A percentile compares a stretch with the other conserved stretches of the same genome.
These are phyloP conservation scores for Candida broadrunensis DNA, from an alignment of 805 yeast species.

Conservation along the genomic window DNA sequence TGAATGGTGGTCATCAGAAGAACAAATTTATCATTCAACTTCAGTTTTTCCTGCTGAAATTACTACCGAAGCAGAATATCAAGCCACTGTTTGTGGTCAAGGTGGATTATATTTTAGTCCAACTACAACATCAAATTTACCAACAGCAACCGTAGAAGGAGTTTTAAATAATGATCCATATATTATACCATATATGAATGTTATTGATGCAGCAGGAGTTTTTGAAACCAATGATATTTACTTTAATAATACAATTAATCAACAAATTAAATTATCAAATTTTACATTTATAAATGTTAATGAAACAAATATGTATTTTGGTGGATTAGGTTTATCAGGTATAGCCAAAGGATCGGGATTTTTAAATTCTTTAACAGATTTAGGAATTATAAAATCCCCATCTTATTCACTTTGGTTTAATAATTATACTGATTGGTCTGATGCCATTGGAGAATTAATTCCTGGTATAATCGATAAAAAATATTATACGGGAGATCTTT, in stretches of 20 bases:
- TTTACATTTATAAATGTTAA: constrained; percentile 28
- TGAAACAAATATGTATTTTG: constrained; percentile 19
- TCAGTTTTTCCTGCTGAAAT: constrained; percentile 9
- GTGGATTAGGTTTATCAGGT: constrained; percentile 37
- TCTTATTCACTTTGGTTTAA: constrained; percentile 35
- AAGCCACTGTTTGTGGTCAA: constrained; percentile 23
- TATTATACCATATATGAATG: constrained; percentile 26
- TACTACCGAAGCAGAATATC: constrained; percentile 18
- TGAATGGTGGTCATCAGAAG: constrained; percentile 16
- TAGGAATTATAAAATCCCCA: constrained; percentile 21
- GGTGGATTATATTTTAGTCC: constrained; percentile 21
- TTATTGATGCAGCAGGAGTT: constrained; percentile 24
- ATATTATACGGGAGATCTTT: constrained; percentile 45
- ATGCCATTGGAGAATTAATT: constrained; percentile 35
- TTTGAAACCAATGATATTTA: constrained; percentile 22
- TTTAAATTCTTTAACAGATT: constrained; percentile 15
- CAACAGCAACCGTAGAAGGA: constrained; percentile 5
- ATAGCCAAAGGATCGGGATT: constrained; percentile 24
- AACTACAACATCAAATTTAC: constrained; percentile 8
- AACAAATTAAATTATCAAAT: constrained; percentile 11
- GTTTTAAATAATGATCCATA: constrained; percentile 12
- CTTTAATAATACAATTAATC: constrained; percentile 10
- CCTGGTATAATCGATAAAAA: constrained; percentile 59
- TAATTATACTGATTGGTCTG: constrained; percentile 6
- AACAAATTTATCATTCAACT: background rate